Base-by-base conservation (phyloP, 1,284 basidiomycete genomes). In the Schizophyllum amplum region DNA sequence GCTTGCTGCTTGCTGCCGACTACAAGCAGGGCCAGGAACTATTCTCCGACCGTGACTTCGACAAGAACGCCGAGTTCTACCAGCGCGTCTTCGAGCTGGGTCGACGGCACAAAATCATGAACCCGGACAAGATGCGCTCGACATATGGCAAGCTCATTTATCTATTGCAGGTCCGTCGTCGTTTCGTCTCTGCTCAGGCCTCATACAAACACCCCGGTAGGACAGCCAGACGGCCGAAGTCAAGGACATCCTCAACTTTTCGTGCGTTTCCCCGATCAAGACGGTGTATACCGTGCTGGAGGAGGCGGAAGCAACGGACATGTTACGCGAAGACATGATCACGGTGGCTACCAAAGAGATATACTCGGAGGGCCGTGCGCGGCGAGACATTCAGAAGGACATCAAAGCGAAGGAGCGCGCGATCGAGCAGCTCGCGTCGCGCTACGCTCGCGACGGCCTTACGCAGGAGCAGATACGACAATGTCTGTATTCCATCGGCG, bases 121-220 rank as follows among this genome's bases (percentile, higher is more conserved):
- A 90, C 64, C 87, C 88, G 0, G 88, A 91, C 66, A 90, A 83
- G 66, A 91, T 92, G 89, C 79, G 90, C n/a, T 83, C 86, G 20
- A 91, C 87, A 2, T 92, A 92, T 61, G 89, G 90, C 20, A 92
- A 92, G 65, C 72, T 92, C 55, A 85, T 92, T 42, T 92, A 92
- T 68, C 71, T 91, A 56, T 77, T 90, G 26, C 87, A 90, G 79
- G 86, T 87, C 59, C 61, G n/a, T 49, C 47, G n/a, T 20, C n/a
- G n/a, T 49, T 5, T n/a, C 17, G n/a, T 66, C 49, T 4, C 47
- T 24, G 22, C 49, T 15, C 49, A 6, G 13, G 17, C 17, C 20
- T 58, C 23, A 24, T 21, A 20, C 46, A 50, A 24, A 21, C 22
- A 21, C 4, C 26, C 46, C 51, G 46, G 24, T 47, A 65, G 90